Conservation (phyloP, 176 grass and related monocot genomes). For the Paspalum notatum region DNA sequence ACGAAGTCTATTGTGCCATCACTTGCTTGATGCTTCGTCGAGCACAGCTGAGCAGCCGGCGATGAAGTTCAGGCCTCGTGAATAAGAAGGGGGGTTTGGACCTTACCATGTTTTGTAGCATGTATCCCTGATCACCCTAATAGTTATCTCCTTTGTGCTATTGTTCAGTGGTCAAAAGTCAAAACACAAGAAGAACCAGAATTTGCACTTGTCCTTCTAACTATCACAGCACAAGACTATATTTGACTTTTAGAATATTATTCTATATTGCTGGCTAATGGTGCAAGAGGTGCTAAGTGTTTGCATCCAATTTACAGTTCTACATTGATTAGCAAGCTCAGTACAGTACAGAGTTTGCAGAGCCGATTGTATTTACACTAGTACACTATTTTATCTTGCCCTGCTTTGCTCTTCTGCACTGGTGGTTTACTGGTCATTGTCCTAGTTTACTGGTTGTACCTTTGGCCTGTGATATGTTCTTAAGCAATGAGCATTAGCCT, state of each 20-base stretch:
- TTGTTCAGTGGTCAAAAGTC: not conserved
- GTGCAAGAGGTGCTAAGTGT: not conserved
- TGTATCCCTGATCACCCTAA: not conserved
- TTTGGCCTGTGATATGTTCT: too few species aligned
- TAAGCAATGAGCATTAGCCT: not conserved
- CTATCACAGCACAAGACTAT: not conserved
- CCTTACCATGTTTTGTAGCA: not conserved
- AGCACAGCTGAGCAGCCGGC: too few species aligned
- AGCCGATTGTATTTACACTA: too few species aligned
- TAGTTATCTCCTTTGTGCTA: not conserved
- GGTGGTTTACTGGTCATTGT: not conserved
- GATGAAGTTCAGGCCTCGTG: not conserved
- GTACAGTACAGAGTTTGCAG: not conserved
- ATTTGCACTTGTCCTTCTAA: not conserved
- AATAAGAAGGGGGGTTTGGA: too few species aligned
- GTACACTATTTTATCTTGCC: not conserved
- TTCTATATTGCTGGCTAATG: not conserved
- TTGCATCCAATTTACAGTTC: not conserved
- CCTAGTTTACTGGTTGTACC: not conserved
- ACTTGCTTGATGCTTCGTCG: too few species aligned
- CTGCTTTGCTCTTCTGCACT: not conserved
- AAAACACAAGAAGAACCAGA: not conserved
- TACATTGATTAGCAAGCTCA: not conserved
- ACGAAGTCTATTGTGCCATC: too few species aligned
- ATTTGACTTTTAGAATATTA: not conserved